These are phyloP conservation scores for Euphorbia schlechtendalii DNA, from an alignment of 441 rosid species.

Conservation along the genomic window DNA sequence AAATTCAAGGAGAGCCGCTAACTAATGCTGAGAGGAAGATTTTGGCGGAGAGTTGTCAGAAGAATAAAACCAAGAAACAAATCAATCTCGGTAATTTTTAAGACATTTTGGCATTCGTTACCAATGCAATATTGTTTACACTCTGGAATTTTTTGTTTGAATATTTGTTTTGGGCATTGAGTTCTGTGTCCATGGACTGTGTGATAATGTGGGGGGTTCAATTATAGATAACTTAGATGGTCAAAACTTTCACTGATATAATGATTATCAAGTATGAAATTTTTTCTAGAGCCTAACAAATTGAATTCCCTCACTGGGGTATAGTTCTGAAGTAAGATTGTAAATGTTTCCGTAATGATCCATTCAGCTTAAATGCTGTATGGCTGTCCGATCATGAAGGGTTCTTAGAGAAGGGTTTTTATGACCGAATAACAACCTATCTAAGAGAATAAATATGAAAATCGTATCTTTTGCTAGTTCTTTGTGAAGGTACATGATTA, in stretches of 20 bases:
- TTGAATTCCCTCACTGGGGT: neutral
- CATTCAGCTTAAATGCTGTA: too few relatives aligned
- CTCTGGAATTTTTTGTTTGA: neutral
- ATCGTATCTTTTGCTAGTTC: too few relatives aligned
- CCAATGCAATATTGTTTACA: neutral
- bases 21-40: conserved; percentile 71
- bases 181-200: neutral
- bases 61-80: conserved; percentile 61
- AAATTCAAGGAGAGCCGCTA: conserved; percentile 60
- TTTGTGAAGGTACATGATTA: neutral
- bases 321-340: neutral
- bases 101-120: neutral
- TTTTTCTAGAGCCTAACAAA: neutral
- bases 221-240: neutral
- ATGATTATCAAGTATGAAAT: neutral
- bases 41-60: conserved; percentile 60
- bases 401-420: too few relatives aligned
- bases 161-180: neutral
- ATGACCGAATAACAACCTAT: neutral
- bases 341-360: neutral
- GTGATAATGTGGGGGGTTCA: neutral
- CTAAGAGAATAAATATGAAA: neutral
- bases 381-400: too few relatives aligned
- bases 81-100: conserved; percentile 57
- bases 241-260: neutral